These are phyloP conservation scores for Aurifilum marmelostoma DNA, from an alignment of 2,329 filamentous ascomycete genomes.

Conservation along the genomic window DNA sequence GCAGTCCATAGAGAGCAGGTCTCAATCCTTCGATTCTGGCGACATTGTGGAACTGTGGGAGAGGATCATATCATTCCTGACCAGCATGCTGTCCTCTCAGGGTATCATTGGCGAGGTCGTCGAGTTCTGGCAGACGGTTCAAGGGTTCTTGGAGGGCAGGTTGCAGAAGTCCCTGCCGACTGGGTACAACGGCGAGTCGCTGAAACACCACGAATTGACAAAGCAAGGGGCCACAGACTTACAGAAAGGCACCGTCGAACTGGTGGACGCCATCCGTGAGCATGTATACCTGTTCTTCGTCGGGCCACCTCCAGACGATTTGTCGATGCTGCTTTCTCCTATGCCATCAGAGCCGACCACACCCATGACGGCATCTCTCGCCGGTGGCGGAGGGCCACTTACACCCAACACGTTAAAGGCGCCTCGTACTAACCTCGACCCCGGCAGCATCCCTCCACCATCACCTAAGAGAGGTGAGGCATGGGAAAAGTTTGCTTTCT, in stretches of 20 bases:
- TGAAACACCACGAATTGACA: conserved; percentile 78
- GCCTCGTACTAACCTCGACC: conserved; percentile 79
- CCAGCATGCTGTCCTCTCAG: conserved; percentile 72
- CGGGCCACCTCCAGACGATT: conserved; percentile 86
- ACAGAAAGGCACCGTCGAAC: conserved; percentile 75
- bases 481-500: conserved; percentile 95
- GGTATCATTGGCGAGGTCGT: conserved; percentile 87
- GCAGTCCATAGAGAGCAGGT: conserved; percentile 64
- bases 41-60: conserved; percentile 93
- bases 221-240: conserved; percentile 71
- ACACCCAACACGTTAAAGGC: conserved; percentile 65
- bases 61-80: conserved; percentile 76
- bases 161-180: conserved; percentile 78
- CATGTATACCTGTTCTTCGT: conserved; percentile 81
- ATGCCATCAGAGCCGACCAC: conserved; percentile 70
- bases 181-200: conserved; percentile 81
- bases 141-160: conserved; percentile 86
- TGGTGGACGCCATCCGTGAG: conserved; percentile 83
- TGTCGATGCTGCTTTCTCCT: conserved; percentile 85
- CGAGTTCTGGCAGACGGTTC: conserved; percentile 91
- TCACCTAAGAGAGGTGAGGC: conserved; percentile 79
- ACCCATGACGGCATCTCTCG: conserved; percentile 57
- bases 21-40: conserved; percentile 71
- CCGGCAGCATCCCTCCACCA: conserved; percentile 73
- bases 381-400: conserved; percentile 38